These are phyloP conservation scores for Eutrema yunnanense DNA, from an alignment of 345 rosid species.

Conservation along the genomic window DNA sequence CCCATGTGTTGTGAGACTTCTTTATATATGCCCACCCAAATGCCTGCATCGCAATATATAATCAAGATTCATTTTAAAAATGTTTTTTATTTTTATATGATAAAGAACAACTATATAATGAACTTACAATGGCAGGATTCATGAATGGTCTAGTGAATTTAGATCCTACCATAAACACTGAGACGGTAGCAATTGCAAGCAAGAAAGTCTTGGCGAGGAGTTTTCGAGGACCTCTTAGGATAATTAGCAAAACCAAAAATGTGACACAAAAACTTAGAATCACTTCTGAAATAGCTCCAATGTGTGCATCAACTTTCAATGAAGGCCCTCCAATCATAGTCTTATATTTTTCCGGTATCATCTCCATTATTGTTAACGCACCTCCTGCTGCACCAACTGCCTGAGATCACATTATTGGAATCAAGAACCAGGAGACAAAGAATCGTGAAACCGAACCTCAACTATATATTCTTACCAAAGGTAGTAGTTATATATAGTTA, in stretches of 20 bases:
- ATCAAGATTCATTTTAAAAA: not conserved
- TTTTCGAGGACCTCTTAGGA: constrained; percentile 69
- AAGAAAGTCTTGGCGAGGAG: constrained; percentile 47
- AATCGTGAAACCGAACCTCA: too few species aligned
- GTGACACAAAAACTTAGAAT: constrained; percentile 69
- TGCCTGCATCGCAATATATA: constrained; percentile 45
- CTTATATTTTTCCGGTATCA: constrained; percentile 64
- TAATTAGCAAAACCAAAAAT: constrained; percentile 58
- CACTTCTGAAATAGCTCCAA: constrained; percentile 89
- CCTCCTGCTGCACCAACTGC: constrained; percentile 96
- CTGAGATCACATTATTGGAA: constrained; percentile 23
- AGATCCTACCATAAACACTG: constrained; percentile 53
- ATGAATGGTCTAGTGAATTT: constrained; percentile 85
- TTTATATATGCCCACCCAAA: constrained; percentile 89
- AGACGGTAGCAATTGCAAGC: constrained; percentile 61
- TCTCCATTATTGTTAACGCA: constrained; percentile 67
- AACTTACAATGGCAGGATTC: constrained; percentile 99
- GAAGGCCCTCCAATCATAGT: constrained; percentile 71
- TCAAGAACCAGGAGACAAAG: too few species aligned
- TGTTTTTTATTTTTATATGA: not conserved
- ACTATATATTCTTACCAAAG: too few species aligned
- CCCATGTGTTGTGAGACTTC: constrained; percentile 85
- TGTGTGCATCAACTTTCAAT: constrained; percentile 62
- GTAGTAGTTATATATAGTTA: too few species aligned
- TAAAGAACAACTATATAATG: not conserved